Evolutionary conservation across 352 stramenopile species (phyloP).

Genomic region (Pilasporangium apinafurcum): DNA sequence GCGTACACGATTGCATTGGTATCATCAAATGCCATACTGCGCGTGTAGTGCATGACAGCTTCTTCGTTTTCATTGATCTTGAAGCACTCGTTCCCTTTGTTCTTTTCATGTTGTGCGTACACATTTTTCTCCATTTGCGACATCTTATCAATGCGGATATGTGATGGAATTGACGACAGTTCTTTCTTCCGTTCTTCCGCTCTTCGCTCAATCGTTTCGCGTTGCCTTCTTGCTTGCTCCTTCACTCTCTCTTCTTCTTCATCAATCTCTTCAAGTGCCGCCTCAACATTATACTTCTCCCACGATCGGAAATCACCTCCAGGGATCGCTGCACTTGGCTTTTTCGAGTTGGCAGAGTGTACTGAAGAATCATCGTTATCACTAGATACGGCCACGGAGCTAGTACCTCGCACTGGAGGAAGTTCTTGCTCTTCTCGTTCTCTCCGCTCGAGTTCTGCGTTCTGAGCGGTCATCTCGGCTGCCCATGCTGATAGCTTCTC

Average conservation of each 20-base stretch:
- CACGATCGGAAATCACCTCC: conserved; percentile 90
- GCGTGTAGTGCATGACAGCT: conserved; percentile 84
- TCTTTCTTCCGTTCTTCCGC: conserved; percentile 40
- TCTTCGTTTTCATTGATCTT: conserved; percentile 78
- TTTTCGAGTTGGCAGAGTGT: neutral
- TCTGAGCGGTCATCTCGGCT: conserved; percentile 42
- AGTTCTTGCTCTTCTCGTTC: conserved; percentile 25
- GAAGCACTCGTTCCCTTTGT: conserved; percentile 94
- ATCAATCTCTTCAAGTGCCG: conserved; percentile 71
- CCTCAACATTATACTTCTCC: conserved; percentile 89
- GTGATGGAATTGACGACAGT: conserved; percentile 47
- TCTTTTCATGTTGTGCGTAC: conserved; percentile 76
- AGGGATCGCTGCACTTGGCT: conserved; percentile 39
- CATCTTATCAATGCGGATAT: conserved; percentile 47
- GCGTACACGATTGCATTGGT: conserved; percentile 73
- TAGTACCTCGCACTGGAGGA: conserved; percentile 57
- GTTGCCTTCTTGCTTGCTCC: conserved; percentile 25
- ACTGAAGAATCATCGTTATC: conserved; percentile 6
- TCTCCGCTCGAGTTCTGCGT: conserved; percentile 38
- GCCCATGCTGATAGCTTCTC: conserved; percentile 68
- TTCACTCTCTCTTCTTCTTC: conserved; percentile 28
- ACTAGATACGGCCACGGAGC: no score
- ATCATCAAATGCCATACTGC: conserved; percentile 81
- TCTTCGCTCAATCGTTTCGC: conserved; percentile 28
- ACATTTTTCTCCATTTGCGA: conserved; percentile 41